Conservation (phyloP, 192 early-diverging fungal genomes). For the Coemansia sp. region DNA sequence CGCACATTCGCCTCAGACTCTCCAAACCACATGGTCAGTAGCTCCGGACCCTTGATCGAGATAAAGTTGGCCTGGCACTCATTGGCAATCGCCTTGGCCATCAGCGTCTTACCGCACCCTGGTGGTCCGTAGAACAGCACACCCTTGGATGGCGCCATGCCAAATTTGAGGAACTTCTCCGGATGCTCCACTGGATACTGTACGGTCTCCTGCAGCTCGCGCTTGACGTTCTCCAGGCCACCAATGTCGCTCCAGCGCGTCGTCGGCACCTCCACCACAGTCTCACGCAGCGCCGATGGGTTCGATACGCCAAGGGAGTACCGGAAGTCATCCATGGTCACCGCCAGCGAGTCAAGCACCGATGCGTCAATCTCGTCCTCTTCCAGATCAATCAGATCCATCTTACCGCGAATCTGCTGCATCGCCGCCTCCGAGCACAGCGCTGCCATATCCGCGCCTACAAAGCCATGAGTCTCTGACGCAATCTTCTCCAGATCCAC, state of each 20-base stretch:
- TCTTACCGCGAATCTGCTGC: constrained; percentile 99
- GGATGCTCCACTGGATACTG: constrained; percentile 99
- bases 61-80: constrained; percentile 99
- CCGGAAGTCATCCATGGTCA: constrained; percentile 97
- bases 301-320: constrained; percentile 92
- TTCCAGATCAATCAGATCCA: constrained; percentile 97
- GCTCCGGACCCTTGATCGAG: constrained; percentile 97
- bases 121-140: constrained; percentile 99
- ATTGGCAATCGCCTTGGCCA: constrained; percentile 99
- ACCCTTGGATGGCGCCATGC: constrained; percentile 89
- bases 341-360: constrained; percentile 90
- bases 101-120: constrained; percentile 96
- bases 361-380: constrained; percentile 98
- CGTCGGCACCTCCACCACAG: constrained; percentile 94
- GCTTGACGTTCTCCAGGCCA: constrained; percentile 97
- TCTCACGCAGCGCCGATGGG: constrained; percentile 98
- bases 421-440: constrained; percentile 99
- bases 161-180: constrained; percentile 99
- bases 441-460: constrained; percentile 95
- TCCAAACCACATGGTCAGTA: constrained; percentile 99
- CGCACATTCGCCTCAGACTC: constrained; percentile 99
- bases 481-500: constrained; percentile 98
- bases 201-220: constrained; percentile 96
- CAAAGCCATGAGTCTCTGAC: constrained; percentile 95
- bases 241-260: constrained; percentile 96